A percentile compares a stretch with the other conserved stretches of the same genome.
Evolutionary conservation across 2,329 filamentous ascomycete species (phyloP).

Genomic region (Gliomastix tumulicola): DNA sequence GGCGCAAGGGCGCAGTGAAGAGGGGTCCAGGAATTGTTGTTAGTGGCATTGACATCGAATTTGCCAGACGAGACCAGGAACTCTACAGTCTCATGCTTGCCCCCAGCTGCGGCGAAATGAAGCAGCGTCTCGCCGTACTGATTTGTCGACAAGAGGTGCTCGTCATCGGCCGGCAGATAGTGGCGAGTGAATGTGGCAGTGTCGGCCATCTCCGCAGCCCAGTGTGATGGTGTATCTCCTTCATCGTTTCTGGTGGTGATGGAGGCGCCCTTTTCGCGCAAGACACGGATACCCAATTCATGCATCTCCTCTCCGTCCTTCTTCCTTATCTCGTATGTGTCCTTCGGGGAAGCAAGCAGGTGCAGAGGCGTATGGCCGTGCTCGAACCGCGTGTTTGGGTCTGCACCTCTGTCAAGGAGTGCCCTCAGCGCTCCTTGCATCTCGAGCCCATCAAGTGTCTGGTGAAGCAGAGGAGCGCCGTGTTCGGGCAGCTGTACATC

Average conservation of each 20-base stretch:
- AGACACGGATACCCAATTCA: slow-evolving; percentile 7
- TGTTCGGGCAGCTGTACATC: too few relatives aligned
- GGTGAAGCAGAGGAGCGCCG: slow-evolving; percentile 3
- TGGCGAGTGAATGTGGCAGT: too few relatives aligned
- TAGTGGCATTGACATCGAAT: slow-evolving; percentile 12
- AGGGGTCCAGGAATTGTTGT: slow-evolving; percentile 18
- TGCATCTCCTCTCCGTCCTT: too few relatives aligned
- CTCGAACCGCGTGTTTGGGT: slow-evolving; percentile 9
- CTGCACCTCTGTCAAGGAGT: slow-evolving; percentile 15
- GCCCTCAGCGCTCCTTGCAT: slow-evolving; percentile 12
- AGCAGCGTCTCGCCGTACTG: slow-evolving; percentile 14
- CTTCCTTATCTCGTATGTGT: too few relatives aligned
- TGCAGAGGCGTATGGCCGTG: slow-evolving; percentile 12
- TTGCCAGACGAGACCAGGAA: slow-evolving; percentile 8
- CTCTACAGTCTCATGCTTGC: slow-evolving; percentile 10
- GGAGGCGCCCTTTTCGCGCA: slow-evolving; percentile 12
- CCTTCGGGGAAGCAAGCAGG: slow-evolving; percentile 6
- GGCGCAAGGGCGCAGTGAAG: slow-evolving; percentile 20
- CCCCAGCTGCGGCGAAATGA: slow-evolving; percentile 17
- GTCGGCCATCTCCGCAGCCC: too few relatives aligned
- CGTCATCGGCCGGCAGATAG: too few relatives aligned
- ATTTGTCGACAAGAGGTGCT: too few relatives aligned
- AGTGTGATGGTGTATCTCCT: slow-evolving; percentile 14
- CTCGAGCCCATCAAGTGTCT: too few relatives aligned
- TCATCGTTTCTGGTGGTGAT: slow-evolving; percentile 8